These are phyloP conservation scores for Colletotrichum sp. DNA, from an alignment of 2,329 filamentous ascomycete species.

Conservation along the genomic window DNA sequence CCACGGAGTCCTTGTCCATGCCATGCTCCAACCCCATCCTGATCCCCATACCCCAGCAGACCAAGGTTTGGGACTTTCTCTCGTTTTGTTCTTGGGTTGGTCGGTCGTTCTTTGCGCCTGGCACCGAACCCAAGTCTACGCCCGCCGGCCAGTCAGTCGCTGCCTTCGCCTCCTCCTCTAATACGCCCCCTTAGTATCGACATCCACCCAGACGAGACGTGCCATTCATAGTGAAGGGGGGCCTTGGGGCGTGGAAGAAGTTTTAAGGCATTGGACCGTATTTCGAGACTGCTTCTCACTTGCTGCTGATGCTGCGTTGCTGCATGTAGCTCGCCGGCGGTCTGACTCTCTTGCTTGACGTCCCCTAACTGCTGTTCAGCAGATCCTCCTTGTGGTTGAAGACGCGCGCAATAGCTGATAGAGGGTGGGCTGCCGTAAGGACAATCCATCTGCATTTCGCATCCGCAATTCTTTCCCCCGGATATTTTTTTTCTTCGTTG, in stretches of 20 bases:
- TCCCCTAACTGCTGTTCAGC: background rate
- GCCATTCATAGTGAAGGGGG: background rate
- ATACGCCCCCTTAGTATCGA: background rate
- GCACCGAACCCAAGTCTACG: background rate
- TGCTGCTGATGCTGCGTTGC: background rate
- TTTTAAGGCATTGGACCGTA: background rate
- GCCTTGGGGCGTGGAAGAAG: background rate
- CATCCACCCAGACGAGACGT: background rate
- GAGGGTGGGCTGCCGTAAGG: background rate
- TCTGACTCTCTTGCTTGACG: background rate
- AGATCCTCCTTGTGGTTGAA: background rate
- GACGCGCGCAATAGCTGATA: background rate
- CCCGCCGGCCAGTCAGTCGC: conserved; percentile 4
- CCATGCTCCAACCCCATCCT: conserved; percentile 1
- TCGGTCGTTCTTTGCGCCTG: background rate
- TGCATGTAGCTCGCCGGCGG: background rate
- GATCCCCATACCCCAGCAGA: conserved; percentile 15
- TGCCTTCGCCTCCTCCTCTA: background rate
- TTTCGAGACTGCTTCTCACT: background rate
- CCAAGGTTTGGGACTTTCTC: conserved; percentile 8
- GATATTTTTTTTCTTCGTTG: background rate
- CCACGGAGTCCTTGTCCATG: conserved; percentile 1
- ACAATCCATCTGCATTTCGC: background rate
- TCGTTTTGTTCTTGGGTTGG: background rate
- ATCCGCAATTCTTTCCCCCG: background rate